Conservation (phyloP, 495 filamentous ascomycete species). For the Thermothielavioides terrestris region DNA sequence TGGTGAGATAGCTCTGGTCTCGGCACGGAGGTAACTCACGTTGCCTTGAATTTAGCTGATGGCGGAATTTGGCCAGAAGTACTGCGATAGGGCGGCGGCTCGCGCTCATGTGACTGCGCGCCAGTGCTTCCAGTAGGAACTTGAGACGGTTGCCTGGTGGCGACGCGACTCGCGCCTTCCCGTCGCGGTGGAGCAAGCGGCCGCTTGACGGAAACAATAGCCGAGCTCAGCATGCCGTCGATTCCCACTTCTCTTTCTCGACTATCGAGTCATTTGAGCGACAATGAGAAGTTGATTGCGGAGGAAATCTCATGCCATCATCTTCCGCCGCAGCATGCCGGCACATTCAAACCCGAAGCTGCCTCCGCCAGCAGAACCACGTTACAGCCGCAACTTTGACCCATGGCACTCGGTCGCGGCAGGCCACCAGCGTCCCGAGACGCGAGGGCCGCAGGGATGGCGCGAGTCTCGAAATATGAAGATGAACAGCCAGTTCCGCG, state of each 20-base stretch:
- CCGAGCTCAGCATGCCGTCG: too few species aligned
- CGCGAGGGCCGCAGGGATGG: conserved; percentile 57
- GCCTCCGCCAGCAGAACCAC: conserved; percentile 39
- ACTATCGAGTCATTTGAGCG: background rate
- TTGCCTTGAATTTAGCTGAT: background rate
- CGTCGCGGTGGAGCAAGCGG: background rate
- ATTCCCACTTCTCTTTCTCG: background rate
- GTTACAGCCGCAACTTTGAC: conserved; percentile 52
- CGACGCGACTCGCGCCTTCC: conserved; percentile 8
- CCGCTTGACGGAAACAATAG: too few species aligned
- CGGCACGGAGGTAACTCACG: too few species aligned
- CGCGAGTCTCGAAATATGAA: conserved; percentile 57
- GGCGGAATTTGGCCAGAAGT: background rate
- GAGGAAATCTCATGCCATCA: conserved; percentile 3
- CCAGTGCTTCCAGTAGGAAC: background rate
- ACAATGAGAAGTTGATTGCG: too few species aligned
- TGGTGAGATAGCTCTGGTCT: too few species aligned
- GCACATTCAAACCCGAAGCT: conserved; percentile 21
- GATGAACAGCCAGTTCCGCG: conserved; percentile 57
- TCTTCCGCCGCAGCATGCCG: conserved; percentile 5
- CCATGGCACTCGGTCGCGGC: conserved; percentile 73
- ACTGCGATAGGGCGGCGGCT: background rate
- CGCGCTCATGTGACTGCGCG: conserved; percentile 7
- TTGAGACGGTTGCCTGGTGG: conserved; percentile 4
- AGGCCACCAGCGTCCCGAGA: conserved; percentile 72